These are phyloP conservation scores for Pontederia paniculata DNA, from an alignment of 176 grass and related monocot genomes.

Conservation along the genomic window DNA sequence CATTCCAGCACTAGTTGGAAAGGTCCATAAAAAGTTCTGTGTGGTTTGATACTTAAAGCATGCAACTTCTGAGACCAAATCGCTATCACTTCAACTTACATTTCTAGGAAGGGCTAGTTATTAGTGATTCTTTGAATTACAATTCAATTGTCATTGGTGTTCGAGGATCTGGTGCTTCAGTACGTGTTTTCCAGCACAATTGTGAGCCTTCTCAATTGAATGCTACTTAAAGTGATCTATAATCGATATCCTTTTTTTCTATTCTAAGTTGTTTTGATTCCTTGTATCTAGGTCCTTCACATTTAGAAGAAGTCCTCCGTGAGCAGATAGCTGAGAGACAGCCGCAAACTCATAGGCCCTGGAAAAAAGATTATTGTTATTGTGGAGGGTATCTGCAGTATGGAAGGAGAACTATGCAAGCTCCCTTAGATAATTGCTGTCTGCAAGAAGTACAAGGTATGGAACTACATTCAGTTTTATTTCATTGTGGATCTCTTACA, in stretches of 20 bases:
- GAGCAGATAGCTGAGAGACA: constrained; percentile 75
- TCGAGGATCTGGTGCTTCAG: constrained; percentile 55
- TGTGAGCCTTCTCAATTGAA: constrained; percentile 19
- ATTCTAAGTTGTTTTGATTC: not conserved
- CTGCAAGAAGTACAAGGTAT: constrained; percentile 88
- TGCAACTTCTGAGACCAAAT: not conserved
- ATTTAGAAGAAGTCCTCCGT: constrained; percentile 76
- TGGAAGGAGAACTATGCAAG: constrained; percentile 88
- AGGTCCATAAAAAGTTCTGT: constrained; percentile 33
- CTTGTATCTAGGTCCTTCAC: constrained; percentile 39
- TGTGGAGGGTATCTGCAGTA: constrained; percentile 82
- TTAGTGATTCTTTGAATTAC: constrained; percentile 77
- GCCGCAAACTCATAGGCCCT: constrained; percentile 54
- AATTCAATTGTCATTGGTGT: constrained; percentile 84
- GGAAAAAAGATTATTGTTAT: constrained; percentile 95
- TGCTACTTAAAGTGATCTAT: no score
- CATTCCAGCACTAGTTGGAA: constrained; percentile 61
- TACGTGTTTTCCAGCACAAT: constrained; percentile 81
- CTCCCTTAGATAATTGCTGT: constrained; percentile 75
- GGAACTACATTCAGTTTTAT: not conserved
- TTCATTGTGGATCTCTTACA: not conserved
- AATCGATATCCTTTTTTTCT: not conserved
- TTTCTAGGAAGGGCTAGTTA: constrained; percentile 62
- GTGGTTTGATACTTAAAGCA: no score
- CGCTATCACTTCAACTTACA: not conserved